Evolutionary conservation across 2,329 filamentous ascomycete genomes (phyloP).

Genomic region (Aspergillus fumigatus): DNA sequence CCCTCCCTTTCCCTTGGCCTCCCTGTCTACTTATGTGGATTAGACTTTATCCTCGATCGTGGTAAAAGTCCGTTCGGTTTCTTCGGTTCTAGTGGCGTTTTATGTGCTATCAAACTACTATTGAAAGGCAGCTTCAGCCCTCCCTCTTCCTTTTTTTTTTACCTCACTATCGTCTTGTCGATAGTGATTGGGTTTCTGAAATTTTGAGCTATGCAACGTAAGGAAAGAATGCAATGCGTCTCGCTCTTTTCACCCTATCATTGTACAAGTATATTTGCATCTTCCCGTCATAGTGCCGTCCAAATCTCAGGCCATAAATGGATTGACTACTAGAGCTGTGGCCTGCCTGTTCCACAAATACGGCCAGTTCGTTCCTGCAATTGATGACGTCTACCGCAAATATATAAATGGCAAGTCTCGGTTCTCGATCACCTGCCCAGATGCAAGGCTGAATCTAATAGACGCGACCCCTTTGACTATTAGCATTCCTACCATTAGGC

Average conservation of each 20-base stretch:
- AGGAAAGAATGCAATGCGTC: background rate
- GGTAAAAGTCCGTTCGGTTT: background rate
- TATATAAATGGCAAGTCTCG: background rate
- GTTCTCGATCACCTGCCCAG: background rate
- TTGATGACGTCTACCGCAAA: background rate
- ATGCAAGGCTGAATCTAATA: background rate
- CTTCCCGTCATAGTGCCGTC: background rate
- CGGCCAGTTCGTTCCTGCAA: background rate
- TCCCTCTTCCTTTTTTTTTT: too few relatives aligned
- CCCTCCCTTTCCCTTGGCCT: background rate
- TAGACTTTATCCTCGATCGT: background rate
- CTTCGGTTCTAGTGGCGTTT: background rate
- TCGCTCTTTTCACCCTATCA: background rate
- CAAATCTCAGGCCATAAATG: background rate
- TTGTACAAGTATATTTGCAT: background rate
- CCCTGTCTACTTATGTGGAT: background rate
- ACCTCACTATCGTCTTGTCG: background rate
- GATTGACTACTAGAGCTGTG: background rate
- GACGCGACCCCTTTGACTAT: background rate
- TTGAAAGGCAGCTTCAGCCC: background rate
- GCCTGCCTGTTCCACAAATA: background rate
- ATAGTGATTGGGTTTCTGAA: background rate
- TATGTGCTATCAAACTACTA: background rate
- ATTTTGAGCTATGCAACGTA: background rate
- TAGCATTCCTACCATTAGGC: background rate